Evolutionary conservation across 768 basidiomycete genomes (phyloP).

Genomic region (Favolaschia claudopus): DNA sequence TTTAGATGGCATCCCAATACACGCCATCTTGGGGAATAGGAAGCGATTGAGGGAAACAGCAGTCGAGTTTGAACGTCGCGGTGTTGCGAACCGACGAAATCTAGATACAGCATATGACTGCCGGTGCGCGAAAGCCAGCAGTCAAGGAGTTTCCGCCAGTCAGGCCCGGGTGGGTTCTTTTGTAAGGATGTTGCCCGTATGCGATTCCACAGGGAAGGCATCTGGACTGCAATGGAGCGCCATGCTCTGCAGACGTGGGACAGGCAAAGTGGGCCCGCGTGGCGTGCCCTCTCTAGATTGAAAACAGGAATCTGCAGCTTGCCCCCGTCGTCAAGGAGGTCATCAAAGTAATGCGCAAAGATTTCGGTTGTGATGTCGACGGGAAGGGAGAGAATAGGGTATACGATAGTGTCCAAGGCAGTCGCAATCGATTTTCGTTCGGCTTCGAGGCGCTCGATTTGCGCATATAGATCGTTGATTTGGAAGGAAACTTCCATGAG

Average conservation of each 20-base stretch:
- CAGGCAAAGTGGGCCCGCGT: no score
- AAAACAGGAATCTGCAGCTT: background rate
- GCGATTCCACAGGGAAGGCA: background rate
- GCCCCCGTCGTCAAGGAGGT: background rate
- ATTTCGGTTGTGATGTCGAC: constrained; percentile 1
- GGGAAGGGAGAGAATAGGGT: background rate
- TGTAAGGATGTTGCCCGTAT: no score
- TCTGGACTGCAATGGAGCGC: background rate
- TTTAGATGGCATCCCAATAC: background rate
- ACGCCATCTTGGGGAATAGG: no score
- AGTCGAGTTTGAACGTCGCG: no score
- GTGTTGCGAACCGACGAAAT: no score
- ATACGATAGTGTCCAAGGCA: background rate
- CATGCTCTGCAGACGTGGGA: background rate
- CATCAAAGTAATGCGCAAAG: background rate
- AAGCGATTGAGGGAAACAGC: no score
- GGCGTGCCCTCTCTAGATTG: no score
- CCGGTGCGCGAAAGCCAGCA: background rate
- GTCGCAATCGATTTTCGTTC: no score
- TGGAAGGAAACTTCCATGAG: no score
- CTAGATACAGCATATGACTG: background rate
- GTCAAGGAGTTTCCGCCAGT: background rate
- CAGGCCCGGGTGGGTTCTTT: background rate
- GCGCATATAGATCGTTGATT: no score
- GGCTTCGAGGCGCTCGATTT: no score